Evolutionary conservation across 1,284 basidiomycete genomes (phyloP).

Genomic region (Ganoderma boninense): DNA sequence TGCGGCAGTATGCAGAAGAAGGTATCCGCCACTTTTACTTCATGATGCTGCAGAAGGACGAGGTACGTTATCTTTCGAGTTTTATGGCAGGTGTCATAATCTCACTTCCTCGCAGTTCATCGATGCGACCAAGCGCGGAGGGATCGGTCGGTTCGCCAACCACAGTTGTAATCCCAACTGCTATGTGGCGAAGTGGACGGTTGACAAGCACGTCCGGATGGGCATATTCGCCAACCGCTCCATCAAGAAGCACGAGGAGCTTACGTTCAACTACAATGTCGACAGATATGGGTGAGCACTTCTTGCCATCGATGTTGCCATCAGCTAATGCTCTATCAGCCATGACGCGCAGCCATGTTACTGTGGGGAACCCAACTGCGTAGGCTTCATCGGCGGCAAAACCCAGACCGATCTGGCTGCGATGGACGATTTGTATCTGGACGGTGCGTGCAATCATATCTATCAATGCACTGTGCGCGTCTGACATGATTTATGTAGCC

Average conservation of each 20-base stretch:
- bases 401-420: constrained; percentile 96
- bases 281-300: constrained; percentile 93
- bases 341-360: constrained; percentile 96
- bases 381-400: constrained; percentile 97
- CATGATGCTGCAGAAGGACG: constrained; percentile 99
- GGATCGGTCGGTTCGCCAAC: constrained; percentile 96
- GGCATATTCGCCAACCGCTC: constrained; percentile 95
- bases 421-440: constrained; percentile 96
- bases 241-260: constrained; percentile 87
- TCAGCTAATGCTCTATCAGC: constrained; percentile 48
- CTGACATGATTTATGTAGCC: constrained; percentile 56
- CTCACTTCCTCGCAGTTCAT: constrained; percentile 73
- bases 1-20: constrained; percentile 93
- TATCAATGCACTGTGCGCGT: background rate
- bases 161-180: constrained; percentile 99
- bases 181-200: constrained; percentile 99
- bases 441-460: constrained; percentile 68
- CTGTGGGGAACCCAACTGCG: constrained; percentile 96
- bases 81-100: background rate
- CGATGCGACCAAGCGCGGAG: constrained; percentile 97
- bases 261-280: constrained; percentile 99
- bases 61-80: constrained; percentile 60
- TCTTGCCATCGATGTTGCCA: background rate
- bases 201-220: constrained; percentile 93
- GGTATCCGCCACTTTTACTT: constrained; percentile 99